Conservation (phyloP, 2,329 filamentous ascomycete genomes). For the Talaromyces sp. region DNA sequence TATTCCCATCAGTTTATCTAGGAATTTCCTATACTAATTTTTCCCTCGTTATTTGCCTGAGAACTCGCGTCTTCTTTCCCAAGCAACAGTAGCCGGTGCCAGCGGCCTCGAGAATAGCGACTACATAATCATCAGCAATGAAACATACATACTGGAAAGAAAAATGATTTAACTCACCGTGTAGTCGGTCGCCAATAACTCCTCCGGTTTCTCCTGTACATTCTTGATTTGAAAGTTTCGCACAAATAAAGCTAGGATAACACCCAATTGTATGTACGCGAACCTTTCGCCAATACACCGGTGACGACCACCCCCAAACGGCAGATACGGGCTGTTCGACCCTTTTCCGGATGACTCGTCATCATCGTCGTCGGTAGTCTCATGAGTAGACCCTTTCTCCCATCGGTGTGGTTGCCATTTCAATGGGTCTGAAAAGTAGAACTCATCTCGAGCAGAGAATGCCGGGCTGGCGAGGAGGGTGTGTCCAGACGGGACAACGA, state of each 20-base stretch:
- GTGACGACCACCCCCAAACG: conserved; percentile 89
- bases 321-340: conserved; percentile 81
- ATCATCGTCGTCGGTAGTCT: conserved; percentile 38
- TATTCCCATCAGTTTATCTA: neutral
- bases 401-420: conserved; percentile 90
- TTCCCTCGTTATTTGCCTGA: neutral
- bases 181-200: conserved; percentile 3
- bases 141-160: neutral
- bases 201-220: conserved; percentile 48
- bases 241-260: conserved; percentile 72
- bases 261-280: conserved; percentile 85
- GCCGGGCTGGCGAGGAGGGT: conserved; percentile 76
- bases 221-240: conserved; percentile 76
- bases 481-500: conserved; percentile 74
- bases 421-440: conserved; percentile 74
- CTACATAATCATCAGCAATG: neutral
- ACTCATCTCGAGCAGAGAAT: conserved; percentile 67
- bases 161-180: neutral
- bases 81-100: conserved; percentile 1
- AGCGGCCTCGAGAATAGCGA: conserved; percentile 10
- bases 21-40: neutral
- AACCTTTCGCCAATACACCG: conserved; percentile 97
- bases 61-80: conserved; percentile 1
- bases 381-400: conserved; percentile 50
- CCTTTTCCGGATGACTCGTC: conserved; percentile 81